phyloP scores from a whole-genome alignment of 306 rosid species.

The Clitoria ternatea region DNA sequence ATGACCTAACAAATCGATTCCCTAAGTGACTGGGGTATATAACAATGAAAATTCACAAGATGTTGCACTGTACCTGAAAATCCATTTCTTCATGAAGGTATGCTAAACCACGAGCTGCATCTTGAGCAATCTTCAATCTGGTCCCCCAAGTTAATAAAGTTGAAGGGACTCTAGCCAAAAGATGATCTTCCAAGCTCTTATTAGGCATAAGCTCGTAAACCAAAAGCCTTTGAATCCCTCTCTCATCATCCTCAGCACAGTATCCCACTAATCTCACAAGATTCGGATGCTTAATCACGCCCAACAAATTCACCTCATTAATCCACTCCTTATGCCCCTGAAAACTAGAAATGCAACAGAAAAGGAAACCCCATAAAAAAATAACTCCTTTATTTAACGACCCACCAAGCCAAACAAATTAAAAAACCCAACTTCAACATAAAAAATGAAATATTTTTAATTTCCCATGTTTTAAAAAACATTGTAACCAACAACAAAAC shows the following conservation, averaged over 20 bases:
- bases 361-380: constrained; percentile 10
- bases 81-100: constrained; percentile 98
- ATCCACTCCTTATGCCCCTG: constrained; percentile 99
- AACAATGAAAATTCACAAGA: neutral
- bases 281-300: constrained; percentile 90
- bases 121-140: constrained; percentile 74
- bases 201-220: constrained; percentile 88
- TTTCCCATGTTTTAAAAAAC: no score
- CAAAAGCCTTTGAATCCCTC: constrained; percentile 92
- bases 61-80: constrained; percentile 60
- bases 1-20: neutral
- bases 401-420: neutral
- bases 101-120: constrained; percentile 91
- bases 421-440: neutral
- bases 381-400: neutral
- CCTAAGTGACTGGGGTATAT: neutral
- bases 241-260: constrained; percentile 98
- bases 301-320: constrained; percentile 86
- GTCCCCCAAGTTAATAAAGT: constrained; percentile 57
- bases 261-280: constrained; percentile 82
- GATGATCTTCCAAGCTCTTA: constrained; percentile 91
- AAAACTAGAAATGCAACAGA: constrained; percentile 48
- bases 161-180: constrained; percentile 61
- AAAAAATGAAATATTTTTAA: no score
- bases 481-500: no score